phyloP scores from a whole-genome alignment of 2,329 filamentous ascomycete species.

The Calonectria honghensis region DNA sequence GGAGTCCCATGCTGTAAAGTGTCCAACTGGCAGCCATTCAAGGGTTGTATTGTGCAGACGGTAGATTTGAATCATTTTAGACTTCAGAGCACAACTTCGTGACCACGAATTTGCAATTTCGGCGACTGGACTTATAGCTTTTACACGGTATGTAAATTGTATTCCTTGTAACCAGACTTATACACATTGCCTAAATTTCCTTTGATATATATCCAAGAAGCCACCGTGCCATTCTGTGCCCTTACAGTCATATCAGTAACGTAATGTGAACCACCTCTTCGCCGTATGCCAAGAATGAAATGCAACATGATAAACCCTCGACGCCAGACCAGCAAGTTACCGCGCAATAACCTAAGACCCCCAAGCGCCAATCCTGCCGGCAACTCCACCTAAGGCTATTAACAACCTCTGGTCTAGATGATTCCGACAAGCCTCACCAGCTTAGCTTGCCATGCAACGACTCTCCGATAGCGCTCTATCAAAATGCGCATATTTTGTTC shows the following conservation, averaged over 20 bases:
- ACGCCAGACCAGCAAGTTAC: slow-evolving; percentile 36
- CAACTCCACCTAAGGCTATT: slow-evolving; percentile 34
- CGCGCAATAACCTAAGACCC: slow-evolving; percentile 23
- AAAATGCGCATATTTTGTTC: slow-evolving; percentile 3
- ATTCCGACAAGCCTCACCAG: slow-evolving; percentile 26
- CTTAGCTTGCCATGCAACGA: slow-evolving; percentile 7
- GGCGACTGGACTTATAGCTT: neutral
- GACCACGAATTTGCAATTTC: neutral
- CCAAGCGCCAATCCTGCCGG: slow-evolving; percentile 39
- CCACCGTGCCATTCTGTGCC: slow-evolving; percentile 37
- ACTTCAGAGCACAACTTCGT: neutral
- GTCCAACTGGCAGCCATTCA: too few relatives aligned
- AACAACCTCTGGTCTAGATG: slow-evolving; percentile 35
- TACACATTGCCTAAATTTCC: slow-evolving; percentile 1
- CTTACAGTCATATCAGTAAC: slow-evolving; percentile 17
- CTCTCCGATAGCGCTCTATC: slow-evolving; percentile 22
- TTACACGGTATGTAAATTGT: neutral
- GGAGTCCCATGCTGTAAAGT: too few relatives aligned
- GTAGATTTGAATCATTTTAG: neutral
- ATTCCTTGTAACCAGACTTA: slow-evolving; percentile 1
- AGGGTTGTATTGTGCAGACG: too few relatives aligned
- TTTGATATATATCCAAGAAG: slow-evolving; percentile 27
- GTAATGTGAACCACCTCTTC: slow-evolving; percentile 20
- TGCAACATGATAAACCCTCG: slow-evolving; percentile 34
- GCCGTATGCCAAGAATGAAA: slow-evolving; percentile 27